phyloP scores from a whole-genome alignment of 371 early-diverging fungal species.

The Entomophthora muscae region DNA sequence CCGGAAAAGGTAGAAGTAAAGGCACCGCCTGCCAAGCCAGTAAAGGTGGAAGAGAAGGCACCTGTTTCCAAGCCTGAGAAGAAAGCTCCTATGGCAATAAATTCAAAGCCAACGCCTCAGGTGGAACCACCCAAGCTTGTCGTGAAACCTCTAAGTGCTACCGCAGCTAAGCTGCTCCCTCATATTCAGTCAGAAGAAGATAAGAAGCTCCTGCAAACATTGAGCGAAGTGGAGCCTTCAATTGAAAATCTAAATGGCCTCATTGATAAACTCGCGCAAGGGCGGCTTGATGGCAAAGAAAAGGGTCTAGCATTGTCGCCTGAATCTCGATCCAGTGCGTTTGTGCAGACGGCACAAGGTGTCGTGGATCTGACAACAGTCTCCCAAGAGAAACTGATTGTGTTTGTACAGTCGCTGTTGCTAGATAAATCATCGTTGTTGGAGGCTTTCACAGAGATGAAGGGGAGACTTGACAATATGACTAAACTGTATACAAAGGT shows the following conservation, averaged over 20 bases:
- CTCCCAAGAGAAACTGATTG: neutral
- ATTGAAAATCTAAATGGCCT: neutral
- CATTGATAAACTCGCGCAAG: neutral
- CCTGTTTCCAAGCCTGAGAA: neutral
- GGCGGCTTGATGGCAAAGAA: neutral
- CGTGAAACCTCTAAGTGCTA: neutral
- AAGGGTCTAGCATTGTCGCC: neutral
- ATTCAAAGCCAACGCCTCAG: neutral
- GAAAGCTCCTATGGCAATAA: neutral
- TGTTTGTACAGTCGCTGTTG: neutral
- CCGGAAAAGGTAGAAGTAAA: neutral
- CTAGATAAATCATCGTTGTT: neutral
- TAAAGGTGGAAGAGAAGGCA: neutral
- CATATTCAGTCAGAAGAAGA: no score
- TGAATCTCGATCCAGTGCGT: neutral
- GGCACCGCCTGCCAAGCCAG: neutral
- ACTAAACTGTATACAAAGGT: neutral
- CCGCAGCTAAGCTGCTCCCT: neutral
- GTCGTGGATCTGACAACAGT: neutral
- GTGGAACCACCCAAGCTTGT: neutral
- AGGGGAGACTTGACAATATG: neutral
- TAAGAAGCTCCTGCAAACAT: no score
- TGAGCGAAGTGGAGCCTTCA: no score
- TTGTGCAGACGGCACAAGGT: neutral
- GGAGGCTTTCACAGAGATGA: neutral